phyloP scores from a whole-genome alignment of 2,329 filamentous ascomycete species.

The Colletotrichum sansevieriae region DNA sequence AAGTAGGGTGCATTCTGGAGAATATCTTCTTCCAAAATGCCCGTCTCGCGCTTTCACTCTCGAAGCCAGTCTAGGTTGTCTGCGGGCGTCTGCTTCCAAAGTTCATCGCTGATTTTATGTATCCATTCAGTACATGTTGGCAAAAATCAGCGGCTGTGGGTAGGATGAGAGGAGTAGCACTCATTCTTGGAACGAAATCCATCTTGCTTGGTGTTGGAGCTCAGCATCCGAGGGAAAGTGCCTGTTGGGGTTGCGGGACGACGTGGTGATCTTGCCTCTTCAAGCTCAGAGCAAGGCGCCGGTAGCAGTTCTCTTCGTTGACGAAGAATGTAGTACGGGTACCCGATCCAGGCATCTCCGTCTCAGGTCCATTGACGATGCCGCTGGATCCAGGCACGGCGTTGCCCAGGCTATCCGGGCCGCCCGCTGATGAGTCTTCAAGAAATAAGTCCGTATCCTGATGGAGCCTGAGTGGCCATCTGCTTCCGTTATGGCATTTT shows the following conservation, averaged over 20 bases:
- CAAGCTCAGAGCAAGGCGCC: slow-evolving; percentile 43
- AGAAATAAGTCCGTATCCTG: background rate
- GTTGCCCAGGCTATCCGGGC: background rate
- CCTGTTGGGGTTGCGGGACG: slow-evolving; percentile 47
- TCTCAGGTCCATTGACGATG: background rate
- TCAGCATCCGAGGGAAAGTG: slow-evolving; percentile 52
- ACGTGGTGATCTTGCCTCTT: slow-evolving; percentile 46
- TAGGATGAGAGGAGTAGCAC: background rate
- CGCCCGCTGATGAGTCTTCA: background rate
- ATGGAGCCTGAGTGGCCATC: background rate
- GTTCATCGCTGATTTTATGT: slow-evolving; percentile 46
- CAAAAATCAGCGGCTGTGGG: no score
- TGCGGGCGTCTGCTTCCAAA: slow-evolving; percentile 55
- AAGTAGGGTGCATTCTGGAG: background rate
- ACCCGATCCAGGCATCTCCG: background rate
- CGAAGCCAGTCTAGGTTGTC: slow-evolving; percentile 52
- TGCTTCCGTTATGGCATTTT: background rate
- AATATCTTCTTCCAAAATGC: slow-evolving; percentile 14
- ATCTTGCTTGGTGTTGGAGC: slow-evolving; percentile 50
- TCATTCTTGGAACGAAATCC: slow-evolving; percentile 50
- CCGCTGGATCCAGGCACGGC: background rate
- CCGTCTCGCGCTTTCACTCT: slow-evolving; percentile 38
- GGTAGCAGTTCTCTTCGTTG: slow-evolving; percentile 47
- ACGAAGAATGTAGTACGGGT: slow-evolving; percentile 34
- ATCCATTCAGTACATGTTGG: background rate